Conservation (phyloP, 176 grass and related monocot genomes). For the Cenchrus purpureus region DNA sequence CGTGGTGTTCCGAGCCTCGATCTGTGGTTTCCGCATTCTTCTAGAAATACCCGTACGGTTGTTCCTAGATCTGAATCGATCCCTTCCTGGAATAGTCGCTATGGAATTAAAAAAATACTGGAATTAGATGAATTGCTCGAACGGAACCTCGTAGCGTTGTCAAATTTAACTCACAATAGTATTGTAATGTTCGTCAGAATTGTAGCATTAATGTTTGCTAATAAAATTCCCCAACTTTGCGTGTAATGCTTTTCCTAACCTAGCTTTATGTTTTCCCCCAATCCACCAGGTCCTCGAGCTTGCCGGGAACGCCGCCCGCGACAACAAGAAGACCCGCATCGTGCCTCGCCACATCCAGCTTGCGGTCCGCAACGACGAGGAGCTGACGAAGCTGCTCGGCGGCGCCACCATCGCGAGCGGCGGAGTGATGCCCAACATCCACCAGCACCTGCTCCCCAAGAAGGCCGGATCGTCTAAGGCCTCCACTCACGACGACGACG, state of each 20-base stretch:
- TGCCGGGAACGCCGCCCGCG: constrained; percentile 74
- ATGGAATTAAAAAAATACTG: accelerated
- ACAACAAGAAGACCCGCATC: constrained; percentile 95
- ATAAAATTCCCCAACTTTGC: not conserved
- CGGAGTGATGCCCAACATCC: constrained; percentile 95
- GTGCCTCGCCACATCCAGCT: constrained; percentile 92
- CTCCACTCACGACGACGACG: constrained; percentile 49
- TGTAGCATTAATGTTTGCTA: not conserved
- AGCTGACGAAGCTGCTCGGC: constrained; percentile 76
- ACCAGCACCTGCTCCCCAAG: constrained; percentile 91
- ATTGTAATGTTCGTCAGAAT: not conserved
- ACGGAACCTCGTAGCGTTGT: not conserved
- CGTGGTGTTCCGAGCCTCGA: not conserved
- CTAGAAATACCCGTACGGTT: accelerated
- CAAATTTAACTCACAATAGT: not conserved
- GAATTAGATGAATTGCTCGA: not conserved
- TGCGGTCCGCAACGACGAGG: constrained; percentile 77
- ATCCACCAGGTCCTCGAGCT: constrained; percentile 66
- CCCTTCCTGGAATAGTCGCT: accelerated
- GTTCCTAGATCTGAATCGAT: not conserved
- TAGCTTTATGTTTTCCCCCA: accelerated
- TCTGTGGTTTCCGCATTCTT: not conserved
- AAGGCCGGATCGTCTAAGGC: constrained; percentile 60
- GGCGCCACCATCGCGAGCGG: constrained; percentile 87
- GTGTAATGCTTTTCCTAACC: not conserved